Base-by-base conservation (phyloP, 257 asterid genomes). In the Nicotiana knightiana region DNA sequence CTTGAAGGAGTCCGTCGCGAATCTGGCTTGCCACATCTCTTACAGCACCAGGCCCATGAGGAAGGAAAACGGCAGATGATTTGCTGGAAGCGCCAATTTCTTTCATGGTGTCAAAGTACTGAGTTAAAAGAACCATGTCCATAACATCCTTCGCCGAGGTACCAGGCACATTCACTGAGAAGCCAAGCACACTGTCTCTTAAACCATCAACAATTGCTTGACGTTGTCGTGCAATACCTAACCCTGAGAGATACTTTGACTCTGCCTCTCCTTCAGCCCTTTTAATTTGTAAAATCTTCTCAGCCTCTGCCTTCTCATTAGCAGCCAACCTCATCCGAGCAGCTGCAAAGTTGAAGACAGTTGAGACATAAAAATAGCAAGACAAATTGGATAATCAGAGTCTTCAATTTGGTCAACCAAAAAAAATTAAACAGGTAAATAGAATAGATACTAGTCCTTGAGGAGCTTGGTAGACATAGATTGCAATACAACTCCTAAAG, bases 241-340 rank as follows among this genome's bases (percentile, higher is more conserved):
- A 21, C 2, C 86, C 86, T 0, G 83, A 54, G 30, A 83, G 67
- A 43, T 83, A 55, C 17, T 83, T 79, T 9, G 83, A 30, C 59
- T 83, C 83, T 16, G 86, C 86, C 39, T 83, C 83, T 18, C 83
- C 86, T 24, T 83, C 85, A 37, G 43, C 43, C 43, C 43, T 37
- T 37, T 37, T 37, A 37, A 37, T 37, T 37, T 37, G 43, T 37
- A 37, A 37, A 37, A 37, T 37, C 43, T 37, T 37, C 43, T 37
- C 43, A 37, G 43, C 43, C 43, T 37, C 43, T 37, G 43, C 43
- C 70, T 81, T 84, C 82, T 84, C 87, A 28, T 75, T 84, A 8
- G 87, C 84, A 46, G 87, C 87, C 55, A 84, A 4, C 82, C 87
- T 84, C 68, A 81, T 0, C 68, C 87, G 78, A 13, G 87, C 84